phyloP scores from a whole-genome alignment of 208 protist species.

The Leptomonas seymouri region DNA sequence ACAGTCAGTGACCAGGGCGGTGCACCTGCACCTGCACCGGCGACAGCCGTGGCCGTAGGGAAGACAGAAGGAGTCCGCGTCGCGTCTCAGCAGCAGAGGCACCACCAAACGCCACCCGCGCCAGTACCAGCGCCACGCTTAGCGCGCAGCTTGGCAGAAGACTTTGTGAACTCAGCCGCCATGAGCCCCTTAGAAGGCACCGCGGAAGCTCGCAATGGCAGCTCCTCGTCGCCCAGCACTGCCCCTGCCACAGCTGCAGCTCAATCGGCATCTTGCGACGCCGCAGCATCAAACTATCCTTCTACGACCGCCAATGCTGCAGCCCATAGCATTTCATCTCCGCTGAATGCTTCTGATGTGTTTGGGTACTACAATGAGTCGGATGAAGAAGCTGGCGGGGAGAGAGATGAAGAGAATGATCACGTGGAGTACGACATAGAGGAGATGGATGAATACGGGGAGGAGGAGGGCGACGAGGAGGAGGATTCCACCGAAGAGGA shows the following conservation, averaged over 20 bases:
- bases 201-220: not conserved
- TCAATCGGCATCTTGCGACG: not conserved
- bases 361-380: slow-evolving; percentile 19
- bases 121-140: slow-evolving; percentile 27
- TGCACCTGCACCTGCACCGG: not conserved
- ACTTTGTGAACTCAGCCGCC: slow-evolving; percentile 24
- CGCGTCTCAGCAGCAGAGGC: slow-evolving; percentile 9
- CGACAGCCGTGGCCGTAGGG: not conserved
- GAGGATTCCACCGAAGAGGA: slow-evolving; percentile 9
- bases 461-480: slow-evolving; percentile 18
- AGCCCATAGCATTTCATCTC: not conserved
- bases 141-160: slow-evolving; percentile 27
- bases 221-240: not conserved
- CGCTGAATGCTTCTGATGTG: slow-evolving; percentile 15
- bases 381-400: not conserved
- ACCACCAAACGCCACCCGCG: slow-evolving; percentile 7
- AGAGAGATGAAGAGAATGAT: not conserved
- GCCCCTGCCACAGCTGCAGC: not conserved
- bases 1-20: not conserved
- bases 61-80: slow-evolving; percentile 1
- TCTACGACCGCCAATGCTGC: not conserved
- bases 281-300: not conserved
- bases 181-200: slow-evolving; percentile 1
- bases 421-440: slow-evolving; percentile 28
- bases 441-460: slow-evolving; percentile 33